Conservation (phyloP, 345 rosid species). For the Garcia nutans region DNA sequence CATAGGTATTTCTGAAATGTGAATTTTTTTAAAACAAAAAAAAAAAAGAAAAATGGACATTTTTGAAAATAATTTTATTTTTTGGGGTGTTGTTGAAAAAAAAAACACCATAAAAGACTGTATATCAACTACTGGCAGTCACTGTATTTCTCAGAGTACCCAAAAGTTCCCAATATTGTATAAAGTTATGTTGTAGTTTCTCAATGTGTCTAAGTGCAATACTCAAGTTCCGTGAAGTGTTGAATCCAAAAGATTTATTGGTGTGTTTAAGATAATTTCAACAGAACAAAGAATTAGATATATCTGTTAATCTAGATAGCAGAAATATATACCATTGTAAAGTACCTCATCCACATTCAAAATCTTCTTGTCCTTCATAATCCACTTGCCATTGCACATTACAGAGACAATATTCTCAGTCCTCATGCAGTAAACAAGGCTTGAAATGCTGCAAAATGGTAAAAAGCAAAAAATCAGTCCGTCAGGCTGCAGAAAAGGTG, state of each 20-base stretch:
- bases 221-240: neutral
- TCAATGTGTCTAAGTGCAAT: neutral
- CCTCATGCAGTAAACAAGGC: constrained; percentile 66
- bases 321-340: neutral
- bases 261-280: neutral
- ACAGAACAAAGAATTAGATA: neutral
- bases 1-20: no score
- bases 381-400: constrained; percentile 76
- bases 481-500: neutral
- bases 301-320: neutral
- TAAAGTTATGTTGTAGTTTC: neutral
- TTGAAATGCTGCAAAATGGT: constrained; percentile 45
- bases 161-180: neutral
- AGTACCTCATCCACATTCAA: constrained; percentile 56
- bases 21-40: no score
- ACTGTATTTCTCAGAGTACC: no score
- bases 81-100: no score
- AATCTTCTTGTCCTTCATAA: constrained; percentile 62
- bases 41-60: no score
- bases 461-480: constrained; percentile 10
- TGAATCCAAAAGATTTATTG: neutral
- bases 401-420: constrained; percentile 60
- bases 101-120: no score
- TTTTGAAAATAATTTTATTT: no score
- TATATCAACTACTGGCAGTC: no score